Base-by-base conservation (phyloP, 2,329 filamentous ascomycete genomes). In the Xylaria sp. region DNA sequence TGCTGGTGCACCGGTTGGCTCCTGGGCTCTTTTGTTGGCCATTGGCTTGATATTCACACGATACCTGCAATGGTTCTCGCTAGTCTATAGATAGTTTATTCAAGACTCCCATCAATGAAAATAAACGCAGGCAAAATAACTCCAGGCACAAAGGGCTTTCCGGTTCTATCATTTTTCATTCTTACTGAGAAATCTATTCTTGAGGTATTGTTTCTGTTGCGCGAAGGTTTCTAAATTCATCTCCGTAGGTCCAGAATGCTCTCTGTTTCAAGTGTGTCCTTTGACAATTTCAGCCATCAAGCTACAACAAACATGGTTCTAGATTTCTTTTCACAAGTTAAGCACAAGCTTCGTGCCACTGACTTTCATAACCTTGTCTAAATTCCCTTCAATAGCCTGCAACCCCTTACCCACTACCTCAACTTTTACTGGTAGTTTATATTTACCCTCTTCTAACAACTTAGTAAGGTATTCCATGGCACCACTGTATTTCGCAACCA, bases 261-360 rank as follows among this genome's bases (percentile, higher is more conserved):
- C 18, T 39, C 36, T 39, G 5, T 39, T 15, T 15, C 12, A 39
- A 5, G 36, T 39, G 13, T 18, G 4, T 13, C 13, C 7, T 39
- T 1, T 7, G 36, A 39, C 13, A 39, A 39, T 15, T 39, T 15
- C 15, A 39, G 36, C 13, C 5, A 18, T 39, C 36, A 39, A 39
- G 13, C 15, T 39, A 18, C 23, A 48, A 48, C 5, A 28, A 48
- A 5, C 23, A 28, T 8, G 23, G 3, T 28, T 48, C 46, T 15
- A 18, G 12, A 25, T 60, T 18, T 28, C 2, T 56, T 58, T 10
- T n/a, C n/a, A 48, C 30, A 50, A n/a, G 13, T 8, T 60, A 28
- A 60, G 15, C 4, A 60, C 57, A 18, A 60, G 43, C 43, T 60
- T 60, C 12, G 43, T 48, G 30, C 43, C 57, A 48, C 57, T 50